Base-by-base conservation (phyloP, 768 basidiomycete genomes). In the Lentinula aciculospora region DNA sequence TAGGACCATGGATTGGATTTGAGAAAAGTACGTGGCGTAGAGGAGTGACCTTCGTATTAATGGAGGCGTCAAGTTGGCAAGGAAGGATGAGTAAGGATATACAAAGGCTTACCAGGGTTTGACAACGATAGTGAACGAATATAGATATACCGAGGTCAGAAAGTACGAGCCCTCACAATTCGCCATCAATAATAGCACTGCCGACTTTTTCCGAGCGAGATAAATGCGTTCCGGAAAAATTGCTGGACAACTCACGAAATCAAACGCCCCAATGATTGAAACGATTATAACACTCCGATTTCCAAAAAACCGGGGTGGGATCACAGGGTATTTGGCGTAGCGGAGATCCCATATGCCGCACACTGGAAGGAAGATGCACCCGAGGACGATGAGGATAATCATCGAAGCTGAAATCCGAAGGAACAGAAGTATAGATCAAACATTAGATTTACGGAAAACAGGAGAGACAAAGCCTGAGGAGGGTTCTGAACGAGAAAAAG, bases 121-220 rank as follows among this genome's bases (percentile, higher is more conserved):
- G 19, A 80, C 77, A 27, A 81, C 72, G 9, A 80, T 57, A 39
- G 86, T 77, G 68, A 84, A 89, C 1, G 85, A 86, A 73, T 82
- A 91, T 17, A 89, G 80, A 65, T 90, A 91, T 9, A 85, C 83
- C 69, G 73, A 86, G 0, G 87, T 85, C 46, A 92, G 76, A 73
- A 81, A 85, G 72, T 81, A 85, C 2, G 84, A 82, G 63, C 81
- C 63, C 83, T 85, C 54, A 5, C 5, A 6, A 6, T 12, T 46
- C 23, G 7, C 17, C 45, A 23, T 17, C 6, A 44, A n/a, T 8
- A 23, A n/a, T 51, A 50, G n/a, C n/a, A n/a, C n/a, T n/a, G n/a
- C n/a, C n/a, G n/a, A n/a, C n/a, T 8, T 32, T 45, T 21, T 17
- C 28, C 57, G n/a, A 60, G 58, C 21, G 17, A 44, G 40, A 44